Base-by-base conservation (phyloP, 768 basidiomycete species). In the Pluteus cervinus region DNA sequence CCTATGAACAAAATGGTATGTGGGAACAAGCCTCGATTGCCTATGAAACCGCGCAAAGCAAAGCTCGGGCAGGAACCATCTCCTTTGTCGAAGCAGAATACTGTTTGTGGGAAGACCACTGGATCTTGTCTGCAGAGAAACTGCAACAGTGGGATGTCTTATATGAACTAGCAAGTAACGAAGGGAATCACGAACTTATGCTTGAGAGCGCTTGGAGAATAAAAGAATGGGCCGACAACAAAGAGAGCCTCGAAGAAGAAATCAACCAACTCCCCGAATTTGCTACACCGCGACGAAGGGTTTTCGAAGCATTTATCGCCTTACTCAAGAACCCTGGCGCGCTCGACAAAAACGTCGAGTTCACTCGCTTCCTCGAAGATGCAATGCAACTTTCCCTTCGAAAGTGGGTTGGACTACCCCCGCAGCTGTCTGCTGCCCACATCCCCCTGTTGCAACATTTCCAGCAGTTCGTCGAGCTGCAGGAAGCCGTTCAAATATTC, bases 91-190 rank as follows among this genome's bases (percentile, higher is more conserved):
- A 99, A 57, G 71, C 85, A 2, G 96, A 99, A 57, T 97, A 93
- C 57, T 91, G 87, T 50, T 67, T 99, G 14, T 99, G 96, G 96
- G 96, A 99, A 52, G 96, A 99, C 56, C 96, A 99, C 57, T 99
- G 96, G 94, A 86, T 99, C 42, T 65, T 93, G 6, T 75, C 92
- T 1, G 84, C 91, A 1, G 89, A 94, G 63, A 99, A 99, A 59
- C 68, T 99, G 12, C 96, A 98, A 54, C 87, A 96, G 44, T 99
- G 96, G 96, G 96, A 99, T 42, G 76, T 86, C 15, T 71, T 99
- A 4, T 78, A 86, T 45, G 96, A 99, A 36, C 75, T 99, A 14
- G 91, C 90, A 1, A 80, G 81, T 47, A 77, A 69, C 39, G 94
- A 98, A 58, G 79, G 77, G 18, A 96, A 98, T 51, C 79, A 89